Base-by-base conservation (phyloP, 306 rosid species). In the Dryas octopetala region DNA sequence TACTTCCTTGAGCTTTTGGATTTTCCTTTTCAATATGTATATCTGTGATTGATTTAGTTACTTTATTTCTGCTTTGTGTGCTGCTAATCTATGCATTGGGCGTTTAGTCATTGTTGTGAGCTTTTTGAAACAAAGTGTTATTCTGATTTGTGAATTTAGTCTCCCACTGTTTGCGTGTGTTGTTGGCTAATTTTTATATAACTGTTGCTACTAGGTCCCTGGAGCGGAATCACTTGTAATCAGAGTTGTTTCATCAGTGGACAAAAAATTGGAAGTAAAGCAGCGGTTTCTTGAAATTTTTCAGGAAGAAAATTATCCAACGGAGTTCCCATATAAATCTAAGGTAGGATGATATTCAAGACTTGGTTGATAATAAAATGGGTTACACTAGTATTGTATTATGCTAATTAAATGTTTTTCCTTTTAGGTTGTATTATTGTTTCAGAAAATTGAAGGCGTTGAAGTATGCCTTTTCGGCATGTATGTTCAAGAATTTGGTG, bases 401-500 rank as follows among this genome's bases (percentile, higher is more conserved):
- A 44, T 76, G 48, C 73, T 73, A 43, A 68, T 44, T 46, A 8
- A 52, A 65, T 61, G 14, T 32, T 70, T 74, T 65, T 66, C 53
- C 48, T 59, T 75, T 74, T 84, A 96, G 99, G 99, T 91, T 47
- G 26, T 96, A 68, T 86, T 96, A 71, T 79, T 96, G 88, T 96
- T 96, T 86, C 99, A 96, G 84, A 94, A 90, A 88, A 94, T 94
- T 71, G 98, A 91, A 86, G 98, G 98, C 26, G 98, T 94, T 43
- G 99, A 96, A 83, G 99, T 96, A 59, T 96, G 98, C 86, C 86
- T 96, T 44, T 96, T 96, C 70, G 99, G 99, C 90, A 92, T 96
- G 99, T 96, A 92, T 66, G 99, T 96, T 67, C 99, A 96, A 85
- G 99, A 96, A 84, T 96, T 96, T 89, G 98, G 98, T 81, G 84